These are phyloP conservation scores for Margaritispora aquatica DNA, from an alignment of 495 filamentous ascomycete genomes.

Conservation along the genomic window DNA sequence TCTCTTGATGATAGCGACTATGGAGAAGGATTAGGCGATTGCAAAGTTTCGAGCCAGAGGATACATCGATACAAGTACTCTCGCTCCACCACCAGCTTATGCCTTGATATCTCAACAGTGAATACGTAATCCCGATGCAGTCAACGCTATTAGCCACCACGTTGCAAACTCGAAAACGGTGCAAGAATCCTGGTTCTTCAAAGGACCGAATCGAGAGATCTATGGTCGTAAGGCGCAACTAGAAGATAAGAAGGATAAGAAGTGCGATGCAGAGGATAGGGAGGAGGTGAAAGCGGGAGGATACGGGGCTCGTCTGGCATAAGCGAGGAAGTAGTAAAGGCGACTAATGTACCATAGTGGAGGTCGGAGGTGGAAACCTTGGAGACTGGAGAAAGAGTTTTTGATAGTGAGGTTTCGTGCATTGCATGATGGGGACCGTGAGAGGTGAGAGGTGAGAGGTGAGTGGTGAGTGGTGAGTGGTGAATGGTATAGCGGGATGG, in stretches of 20 bases:
- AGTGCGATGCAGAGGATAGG: neutral
- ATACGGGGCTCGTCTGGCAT: neutral
- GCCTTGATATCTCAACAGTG: neutral
- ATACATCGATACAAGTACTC: neutral
- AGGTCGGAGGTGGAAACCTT: neutral
- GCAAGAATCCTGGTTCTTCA: neutral
- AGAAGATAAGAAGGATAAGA: slow-evolving; percentile 1
- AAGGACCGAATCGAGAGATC: neutral
- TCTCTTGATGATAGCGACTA: too few relatives aligned
- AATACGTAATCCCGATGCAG: neutral
- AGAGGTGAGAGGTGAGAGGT: too few relatives aligned
- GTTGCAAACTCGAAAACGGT: too few relatives aligned
- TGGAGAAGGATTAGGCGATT: neutral
- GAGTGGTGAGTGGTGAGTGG: too few relatives aligned
- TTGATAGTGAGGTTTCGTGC: neutral
- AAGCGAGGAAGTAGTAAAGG: neutral
- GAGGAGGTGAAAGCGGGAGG: neutral
- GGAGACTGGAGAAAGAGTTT: neutral
- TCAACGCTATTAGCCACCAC: neutral
- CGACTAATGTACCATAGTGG: neutral
- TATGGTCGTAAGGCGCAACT: too few relatives aligned
- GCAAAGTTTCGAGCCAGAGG: neutral
- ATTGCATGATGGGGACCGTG: too few relatives aligned
- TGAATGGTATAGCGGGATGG: too few relatives aligned
- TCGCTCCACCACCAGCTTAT: neutral